Percentiles rank a stretch among this genome's conserved stretches.
Evolutionary conservation across 805 yeast species (phyloP).

Genomic region (Hanseniaspora singularis): DNA sequence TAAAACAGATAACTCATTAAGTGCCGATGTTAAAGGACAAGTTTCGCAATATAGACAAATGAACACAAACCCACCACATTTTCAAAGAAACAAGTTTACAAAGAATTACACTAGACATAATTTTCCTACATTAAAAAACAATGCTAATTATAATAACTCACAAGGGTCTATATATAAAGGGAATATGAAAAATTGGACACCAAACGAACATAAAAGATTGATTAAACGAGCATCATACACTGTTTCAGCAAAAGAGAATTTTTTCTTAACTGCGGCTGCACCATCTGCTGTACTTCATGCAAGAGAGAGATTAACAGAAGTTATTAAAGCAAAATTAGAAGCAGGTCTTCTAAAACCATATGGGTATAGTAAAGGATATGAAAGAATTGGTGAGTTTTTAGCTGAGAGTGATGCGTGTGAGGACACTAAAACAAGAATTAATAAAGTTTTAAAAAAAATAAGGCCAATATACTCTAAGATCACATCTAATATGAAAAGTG

Average conservation of each 20-base stretch:
- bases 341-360: slow-evolving; percentile 90
- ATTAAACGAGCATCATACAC: slow-evolving; percentile 22
- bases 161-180: background rate
- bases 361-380: slow-evolving; percentile 88
- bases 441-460: slow-evolving; percentile 73
- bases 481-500: slow-evolving; percentile 79
- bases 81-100: background rate
- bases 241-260: slow-evolving; percentile 81
- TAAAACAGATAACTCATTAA: too few species aligned
- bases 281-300: slow-evolving; percentile 91
- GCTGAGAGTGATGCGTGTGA: slow-evolving; percentile 55
- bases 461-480: slow-evolving; percentile 90
- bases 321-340: slow-evolving; percentile 83
- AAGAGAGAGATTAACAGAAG: slow-evolving; percentile 84
- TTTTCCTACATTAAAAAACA: slow-evolving; percentile 9
- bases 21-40: too few species aligned
- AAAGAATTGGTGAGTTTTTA: slow-evolving; percentile 79
- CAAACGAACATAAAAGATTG: background rate
- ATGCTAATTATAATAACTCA: background rate
- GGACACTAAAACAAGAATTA: slow-evolving; percentile 76
- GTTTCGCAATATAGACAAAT: background rate
- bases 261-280: slow-evolving; percentile 91
- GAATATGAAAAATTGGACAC: background rate
- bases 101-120: slow-evolving; percentile 11
- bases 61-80: slow-evolving; percentile 15